Conservation (phyloP, 768 basidiomycete species). For the Mycena vulgaris region DNA sequence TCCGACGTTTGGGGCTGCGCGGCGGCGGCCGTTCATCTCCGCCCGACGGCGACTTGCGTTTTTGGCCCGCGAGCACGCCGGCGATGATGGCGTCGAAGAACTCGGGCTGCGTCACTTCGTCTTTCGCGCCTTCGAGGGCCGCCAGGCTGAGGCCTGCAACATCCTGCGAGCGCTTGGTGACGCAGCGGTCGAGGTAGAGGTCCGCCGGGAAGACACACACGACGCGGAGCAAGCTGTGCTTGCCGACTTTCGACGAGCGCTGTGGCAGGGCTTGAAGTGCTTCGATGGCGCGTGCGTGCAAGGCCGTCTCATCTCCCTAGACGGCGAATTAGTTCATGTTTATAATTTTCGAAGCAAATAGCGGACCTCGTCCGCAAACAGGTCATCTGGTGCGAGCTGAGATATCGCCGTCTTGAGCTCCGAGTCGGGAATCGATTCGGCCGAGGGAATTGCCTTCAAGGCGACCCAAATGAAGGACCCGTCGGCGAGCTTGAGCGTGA, state of each 20-base stretch:
- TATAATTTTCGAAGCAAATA: not conserved
- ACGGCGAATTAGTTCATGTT: not conserved
- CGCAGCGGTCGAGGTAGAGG: not conserved
- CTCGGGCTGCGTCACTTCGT: conserved; percentile 8
- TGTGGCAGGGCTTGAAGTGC: conserved; percentile 1
- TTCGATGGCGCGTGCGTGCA: not conserved
- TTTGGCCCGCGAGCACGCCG: conserved; percentile 17
- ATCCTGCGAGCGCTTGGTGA: conserved; percentile 7
- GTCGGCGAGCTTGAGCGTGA: conserved; percentile 15
- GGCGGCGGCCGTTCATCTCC: not conserved
- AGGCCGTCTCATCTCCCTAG: not conserved
- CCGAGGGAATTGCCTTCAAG: not conserved
- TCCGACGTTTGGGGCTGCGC: not conserved
- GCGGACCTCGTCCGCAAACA: not conserved
- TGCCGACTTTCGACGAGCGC: not conserved
- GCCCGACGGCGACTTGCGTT: not conserved
- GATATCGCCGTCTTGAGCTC: not conserved
- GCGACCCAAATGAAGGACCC: conserved; percentile 20
- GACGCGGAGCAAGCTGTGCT: conserved; percentile 13
- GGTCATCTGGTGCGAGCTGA: not conserved
- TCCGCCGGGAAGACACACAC: conserved; percentile 4
- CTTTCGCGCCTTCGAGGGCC: not conserved
- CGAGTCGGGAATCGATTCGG: not conserved
- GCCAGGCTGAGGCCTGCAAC: conserved; percentile 11
- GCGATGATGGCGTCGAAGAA: conserved; percentile 15